Base-by-base conservation (phyloP, 1,284 basidiomycete genomes). In the Microbotryum saponariae region DNA sequence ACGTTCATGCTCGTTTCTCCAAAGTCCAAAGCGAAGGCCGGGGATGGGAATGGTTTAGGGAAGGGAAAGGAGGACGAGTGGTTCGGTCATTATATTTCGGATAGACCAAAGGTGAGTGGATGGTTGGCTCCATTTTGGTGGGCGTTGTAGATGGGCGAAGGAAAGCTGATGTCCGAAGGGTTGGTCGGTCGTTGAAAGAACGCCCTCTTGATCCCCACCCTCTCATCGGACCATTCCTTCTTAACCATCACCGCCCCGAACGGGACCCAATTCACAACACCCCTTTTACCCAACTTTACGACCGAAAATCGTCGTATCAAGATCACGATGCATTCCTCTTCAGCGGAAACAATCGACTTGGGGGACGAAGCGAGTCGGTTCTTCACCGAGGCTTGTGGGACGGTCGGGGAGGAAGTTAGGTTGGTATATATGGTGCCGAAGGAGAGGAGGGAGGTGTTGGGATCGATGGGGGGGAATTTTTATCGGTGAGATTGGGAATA, bases 341-440 rank as follows among this genome's bases (percentile, higher is more conserved):
- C 51, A 0, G 54, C 49, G 3, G 46, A 29, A 4, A 58, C 58
- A 0, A 51, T 33, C 46, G 62, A 63, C n/a, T 21, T 56, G 37
- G 62, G 62, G 27, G 58, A 59, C 27, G 54, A 56, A 7, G 62
- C 62, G 2, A 55, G 51, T 3, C 42, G 29, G 1, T 63, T 63
- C 62, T 63, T 63, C 29, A 53, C 54, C 21, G 18, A n/a, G n/a
- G 44, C 37, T 2, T 50, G 54, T 9, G 60, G 27, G 20, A 25
- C 25, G 16, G 31, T 9, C 8, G 58, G 58, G 1, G 48, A 45
- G 20, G 56, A 44, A n/a, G 56, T 58, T 3, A 6, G 62, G 21
- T 18, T 63, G 23, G 51, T 53, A 33, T 63, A 21, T 20, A 51
- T 63, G 6, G 54, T 45, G 3, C 54, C 49, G 7, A 27, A n/a